These are phyloP conservation scores for Arachis stenosperma DNA, from an alignment of 306 rosid genomes.

Conservation along the genomic window DNA sequence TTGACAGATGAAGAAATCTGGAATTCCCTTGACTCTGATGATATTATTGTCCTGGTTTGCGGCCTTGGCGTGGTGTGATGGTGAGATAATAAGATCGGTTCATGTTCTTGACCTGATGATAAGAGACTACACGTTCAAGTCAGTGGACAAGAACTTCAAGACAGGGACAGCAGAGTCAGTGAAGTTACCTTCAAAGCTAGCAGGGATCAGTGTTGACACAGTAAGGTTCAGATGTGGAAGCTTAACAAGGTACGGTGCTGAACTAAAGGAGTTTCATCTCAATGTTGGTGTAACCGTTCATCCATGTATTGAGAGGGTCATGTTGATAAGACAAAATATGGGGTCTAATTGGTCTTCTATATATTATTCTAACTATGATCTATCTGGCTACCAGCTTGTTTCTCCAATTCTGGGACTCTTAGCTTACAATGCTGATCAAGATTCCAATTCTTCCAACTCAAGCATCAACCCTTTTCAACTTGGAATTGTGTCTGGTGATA, in stretches of 20 bases:
- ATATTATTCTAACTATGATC: constrained; percentile 67
- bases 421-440: constrained; percentile 79
- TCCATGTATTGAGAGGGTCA: constrained; percentile 88
- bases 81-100: constrained; percentile 58
- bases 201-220: constrained; percentile 66
- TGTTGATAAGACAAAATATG: constrained; percentile 73
- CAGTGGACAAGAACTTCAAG: constrained; percentile 47
- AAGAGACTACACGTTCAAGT: constrained; percentile 76
- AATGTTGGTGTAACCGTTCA: constrained; percentile 63
- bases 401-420: constrained; percentile 82
- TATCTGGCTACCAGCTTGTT: constrained; percentile 73
- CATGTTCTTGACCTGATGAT: constrained; percentile 88
- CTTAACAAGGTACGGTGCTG: constrained; percentile 79
- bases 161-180: constrained; percentile 70
- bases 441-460: constrained; percentile 45
- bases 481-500: constrained; percentile 64
- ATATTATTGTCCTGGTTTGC: constrained; percentile 43
- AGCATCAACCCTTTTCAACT: constrained; percentile 77
- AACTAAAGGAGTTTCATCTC: constrained; percentile 73
- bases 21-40: constrained; percentile 48
- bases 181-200: constrained; percentile 69
- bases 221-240: constrained; percentile 87
- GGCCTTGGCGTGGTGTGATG: constrained; percentile 46
- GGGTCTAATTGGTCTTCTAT: constrained; percentile 78
- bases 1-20: constrained; percentile 33